Evolutionary conservation across 2,329 filamentous ascomycete species (phyloP), one percentile per base, ranked within the genome.

Genomic region (Lasiodiplodia theobromae): DNA sequence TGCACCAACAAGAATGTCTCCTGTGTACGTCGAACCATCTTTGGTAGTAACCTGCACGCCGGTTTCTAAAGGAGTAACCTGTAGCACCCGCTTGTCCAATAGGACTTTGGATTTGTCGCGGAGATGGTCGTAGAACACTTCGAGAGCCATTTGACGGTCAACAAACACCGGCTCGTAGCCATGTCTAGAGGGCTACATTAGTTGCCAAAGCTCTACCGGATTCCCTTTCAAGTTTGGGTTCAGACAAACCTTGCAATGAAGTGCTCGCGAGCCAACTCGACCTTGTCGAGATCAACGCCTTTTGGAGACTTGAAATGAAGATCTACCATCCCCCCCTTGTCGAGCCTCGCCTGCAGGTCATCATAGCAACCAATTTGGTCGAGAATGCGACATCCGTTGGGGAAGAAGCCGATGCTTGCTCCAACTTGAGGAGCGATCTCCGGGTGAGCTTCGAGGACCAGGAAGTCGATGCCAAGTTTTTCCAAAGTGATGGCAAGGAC

Each of bases 41-140:
- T 44, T 28, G 16, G 38, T 34, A 8, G 44, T 49, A 4, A 51
- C 68, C 23, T 44, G 54, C 18, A 69, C 65, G 2, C 52, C 37
- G 4, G 16, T 16, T 3, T 18, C 18, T 16, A 40, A 21, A 21
- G 38, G 11, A 12, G 18, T 23, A n/a, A 65, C 47, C 5, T 31
- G 16, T 14, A 38, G 28, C 7, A 69, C 58, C 2, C 49, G 28
- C 38, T 65, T 69, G n/a, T 23, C 31, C 4, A 21, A n/a, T 3
- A 64, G 25, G 51, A 66, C 37, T 12, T 66, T 66, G 37, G 31
- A 23, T 16, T 66, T 66, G 51, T 34, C 31, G n/a, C 44, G 31
- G 14, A 66, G 18, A 16, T 56, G 44, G 7, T 75, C 67, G 49
- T 74, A 74, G 5, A 77, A 60, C 8, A 70, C 71, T 64, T 72